Evolutionary conservation across 2,329 filamentous ascomycete species (phyloP).

Genomic region (Diaporthe sp.): DNA sequence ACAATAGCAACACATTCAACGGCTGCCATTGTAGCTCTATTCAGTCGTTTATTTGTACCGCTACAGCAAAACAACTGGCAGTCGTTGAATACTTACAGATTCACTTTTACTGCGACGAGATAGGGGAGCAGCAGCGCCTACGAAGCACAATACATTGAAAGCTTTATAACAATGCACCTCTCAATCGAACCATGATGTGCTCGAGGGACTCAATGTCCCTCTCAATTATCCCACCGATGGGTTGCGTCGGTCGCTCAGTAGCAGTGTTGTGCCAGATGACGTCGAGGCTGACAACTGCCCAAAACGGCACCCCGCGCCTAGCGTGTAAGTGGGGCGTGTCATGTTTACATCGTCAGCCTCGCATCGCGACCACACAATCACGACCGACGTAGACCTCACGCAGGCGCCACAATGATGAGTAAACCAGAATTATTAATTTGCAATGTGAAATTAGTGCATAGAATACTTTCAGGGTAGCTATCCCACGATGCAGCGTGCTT

Average conservation of each 20-base stretch:
- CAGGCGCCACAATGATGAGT: neutral
- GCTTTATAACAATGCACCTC: neutral
- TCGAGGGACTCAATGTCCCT: neutral
- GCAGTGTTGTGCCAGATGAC: neutral
- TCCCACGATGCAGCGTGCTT: too few species aligned
- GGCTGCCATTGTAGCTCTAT: too few species aligned
- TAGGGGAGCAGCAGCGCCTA: neutral
- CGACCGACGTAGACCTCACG: neutral
- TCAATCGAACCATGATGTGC: neutral
- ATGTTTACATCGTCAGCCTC: neutral
- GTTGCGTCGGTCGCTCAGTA: neutral
- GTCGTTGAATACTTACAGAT: neutral
- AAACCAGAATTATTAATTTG: fast-evolving
- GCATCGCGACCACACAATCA: neutral
- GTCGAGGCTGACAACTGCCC: constrained; percentile 32
- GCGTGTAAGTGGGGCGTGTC: neutral
- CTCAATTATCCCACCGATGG: neutral
- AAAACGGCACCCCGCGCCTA: neutral
- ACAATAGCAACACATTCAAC: neutral
- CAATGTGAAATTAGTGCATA: too few species aligned
- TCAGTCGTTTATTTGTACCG: neutral
- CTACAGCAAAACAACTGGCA: neutral
- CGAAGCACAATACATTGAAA: neutral
- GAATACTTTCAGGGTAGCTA: neutral
- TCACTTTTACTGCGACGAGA: neutral